Evolutionary conservation across 305 asterid genomes (phyloP).

Genomic region (Fraxinus floribunda): DNA sequence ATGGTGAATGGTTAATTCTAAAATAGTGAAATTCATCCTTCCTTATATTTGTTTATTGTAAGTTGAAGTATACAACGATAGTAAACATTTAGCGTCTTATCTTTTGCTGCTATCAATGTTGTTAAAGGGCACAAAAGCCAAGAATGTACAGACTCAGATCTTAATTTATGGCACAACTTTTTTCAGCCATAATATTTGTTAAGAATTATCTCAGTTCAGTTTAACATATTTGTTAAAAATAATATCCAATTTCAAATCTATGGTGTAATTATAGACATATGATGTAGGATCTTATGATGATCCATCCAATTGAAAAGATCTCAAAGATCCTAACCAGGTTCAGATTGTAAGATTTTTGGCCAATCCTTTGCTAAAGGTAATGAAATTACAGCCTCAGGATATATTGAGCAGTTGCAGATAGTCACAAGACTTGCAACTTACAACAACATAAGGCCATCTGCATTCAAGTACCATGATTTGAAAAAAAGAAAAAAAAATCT

Average conservation of each 20-base stretch:
- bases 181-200: not conserved
- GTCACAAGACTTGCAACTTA: not conserved
- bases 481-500: not conserved
- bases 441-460: not conserved
- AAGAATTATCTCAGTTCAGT: not conserved
- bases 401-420: not conserved
- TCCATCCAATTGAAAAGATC: not conserved
- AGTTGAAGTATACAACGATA: not conserved
- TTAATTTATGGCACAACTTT: not conserved
- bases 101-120: not conserved
- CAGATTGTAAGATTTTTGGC: not conserved
- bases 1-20: not conserved
- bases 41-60: not conserved
- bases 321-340: not conserved
- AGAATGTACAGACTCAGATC: not conserved
- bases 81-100: not conserved
- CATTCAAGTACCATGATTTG: not conserved
- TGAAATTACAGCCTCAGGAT: not conserved
- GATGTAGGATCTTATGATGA: not conserved
- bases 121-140: not conserved
- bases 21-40: not conserved
- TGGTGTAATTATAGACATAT: not conserved
- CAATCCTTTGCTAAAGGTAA: not conserved
- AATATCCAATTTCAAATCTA: not conserved
- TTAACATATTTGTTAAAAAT: not conserved